A percentile compares a stretch with the other conserved stretches of the same genome.
These are phyloP conservation scores for Pythium rhizo-oryzae DNA, from an alignment of 352 stramenopile species.

Conservation along the genomic window DNA sequence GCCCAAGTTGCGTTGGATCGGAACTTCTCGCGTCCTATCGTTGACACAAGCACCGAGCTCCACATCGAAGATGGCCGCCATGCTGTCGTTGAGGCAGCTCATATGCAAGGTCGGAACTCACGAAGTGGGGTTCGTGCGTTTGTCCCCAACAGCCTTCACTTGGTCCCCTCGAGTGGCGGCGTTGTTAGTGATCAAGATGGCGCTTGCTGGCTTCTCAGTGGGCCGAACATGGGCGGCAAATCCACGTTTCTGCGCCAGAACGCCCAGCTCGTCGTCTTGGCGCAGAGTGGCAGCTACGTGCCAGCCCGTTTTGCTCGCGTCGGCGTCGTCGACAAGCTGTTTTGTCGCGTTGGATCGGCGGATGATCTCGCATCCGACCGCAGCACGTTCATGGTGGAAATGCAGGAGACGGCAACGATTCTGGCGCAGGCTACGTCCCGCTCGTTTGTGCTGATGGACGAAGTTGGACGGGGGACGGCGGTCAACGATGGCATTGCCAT, in stretches of 20 bases:
- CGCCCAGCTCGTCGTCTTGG: constrained; percentile 75
- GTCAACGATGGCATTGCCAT: constrained; percentile 82
- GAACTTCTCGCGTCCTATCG: constrained; percentile 58
- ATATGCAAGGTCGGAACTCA: constrained; percentile 57
- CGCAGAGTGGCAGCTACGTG: constrained; percentile 85
- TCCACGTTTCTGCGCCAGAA: constrained; percentile 84
- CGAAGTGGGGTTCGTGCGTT: constrained; percentile 48
- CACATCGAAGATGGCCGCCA: constrained; percentile 73
- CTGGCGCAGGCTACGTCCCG: constrained; percentile 68
- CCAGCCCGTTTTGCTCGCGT: constrained; percentile 72
- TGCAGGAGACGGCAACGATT: constrained; percentile 85
- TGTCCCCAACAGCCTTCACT: constrained; percentile 77
- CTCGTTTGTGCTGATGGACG: constrained; percentile 89
- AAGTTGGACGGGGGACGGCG: constrained; percentile 83
- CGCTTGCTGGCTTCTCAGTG: constrained; percentile 82
- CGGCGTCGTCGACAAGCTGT: constrained; percentile 80
- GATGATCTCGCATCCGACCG: constrained; percentile 80
- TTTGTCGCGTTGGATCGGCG: constrained; percentile 78
- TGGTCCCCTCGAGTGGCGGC: constrained; percentile 14
- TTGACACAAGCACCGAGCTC: constrained; percentile 57
- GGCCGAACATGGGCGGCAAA: constrained; percentile 90
- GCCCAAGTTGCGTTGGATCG: constrained; percentile 66
- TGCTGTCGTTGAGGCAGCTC: constrained; percentile 65
- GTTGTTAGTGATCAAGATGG: constrained; percentile 7
- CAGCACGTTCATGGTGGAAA: constrained; percentile 90